A percentile compares a stretch with the other conserved stretches of the same genome.
Evolutionary conservation across 495 filamentous ascomycete species (phyloP).

Genomic region (Aspergillus nidulans): DNA sequence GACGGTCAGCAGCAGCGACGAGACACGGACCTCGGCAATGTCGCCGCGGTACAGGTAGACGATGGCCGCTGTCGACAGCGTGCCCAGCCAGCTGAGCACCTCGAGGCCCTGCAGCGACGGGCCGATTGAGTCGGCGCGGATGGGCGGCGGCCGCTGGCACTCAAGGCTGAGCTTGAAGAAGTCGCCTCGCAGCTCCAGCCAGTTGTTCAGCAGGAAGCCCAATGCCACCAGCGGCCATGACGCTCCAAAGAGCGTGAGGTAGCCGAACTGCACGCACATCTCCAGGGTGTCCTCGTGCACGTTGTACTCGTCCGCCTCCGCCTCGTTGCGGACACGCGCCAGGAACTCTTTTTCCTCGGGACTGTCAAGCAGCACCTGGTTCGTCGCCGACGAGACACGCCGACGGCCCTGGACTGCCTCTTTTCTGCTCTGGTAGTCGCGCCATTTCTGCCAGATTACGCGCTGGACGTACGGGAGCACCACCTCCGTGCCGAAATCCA

Average conservation of each 20-base stretch:
- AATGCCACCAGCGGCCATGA: conserved; percentile 86
- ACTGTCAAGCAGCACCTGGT: conserved; percentile 41
- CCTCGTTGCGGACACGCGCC: conserved; percentile 72
- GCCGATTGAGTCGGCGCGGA: conserved; percentile 86
- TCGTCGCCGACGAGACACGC: conserved; percentile 25
- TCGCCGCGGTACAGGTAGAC: conserved; percentile 77
- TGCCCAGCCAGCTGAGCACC: conserved; percentile 88
- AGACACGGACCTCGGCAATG: conserved; percentile 58
- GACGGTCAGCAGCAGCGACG: conserved; percentile 72
- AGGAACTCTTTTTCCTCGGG: conserved; percentile 73
- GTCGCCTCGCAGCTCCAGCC: conserved; percentile 88
- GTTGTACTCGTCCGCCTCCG: conserved; percentile 77
- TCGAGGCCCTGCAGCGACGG: conserved; percentile 81
- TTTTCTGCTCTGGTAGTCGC: conserved; percentile 27
- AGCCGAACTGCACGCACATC: conserved; percentile 55
- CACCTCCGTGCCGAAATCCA: conserved; percentile 81
- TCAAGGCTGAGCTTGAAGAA: conserved; percentile 88
- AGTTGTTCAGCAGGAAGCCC: conserved; percentile 90
- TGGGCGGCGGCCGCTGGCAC: conserved; percentile 83
- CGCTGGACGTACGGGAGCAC: conserved; percentile 82
- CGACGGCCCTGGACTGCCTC: conserved; percentile 15
- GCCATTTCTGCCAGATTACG: conserved; percentile 36
- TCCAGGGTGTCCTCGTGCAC: conserved; percentile 52
- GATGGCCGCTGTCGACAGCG: conserved; percentile 74
- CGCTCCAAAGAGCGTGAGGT: conserved; percentile 83